Evolutionary conservation across 2,329 filamentous ascomycete species (phyloP), one percentile per base, ranked within the genome.

Genomic region (Scedosporium apiospermum): DNA sequence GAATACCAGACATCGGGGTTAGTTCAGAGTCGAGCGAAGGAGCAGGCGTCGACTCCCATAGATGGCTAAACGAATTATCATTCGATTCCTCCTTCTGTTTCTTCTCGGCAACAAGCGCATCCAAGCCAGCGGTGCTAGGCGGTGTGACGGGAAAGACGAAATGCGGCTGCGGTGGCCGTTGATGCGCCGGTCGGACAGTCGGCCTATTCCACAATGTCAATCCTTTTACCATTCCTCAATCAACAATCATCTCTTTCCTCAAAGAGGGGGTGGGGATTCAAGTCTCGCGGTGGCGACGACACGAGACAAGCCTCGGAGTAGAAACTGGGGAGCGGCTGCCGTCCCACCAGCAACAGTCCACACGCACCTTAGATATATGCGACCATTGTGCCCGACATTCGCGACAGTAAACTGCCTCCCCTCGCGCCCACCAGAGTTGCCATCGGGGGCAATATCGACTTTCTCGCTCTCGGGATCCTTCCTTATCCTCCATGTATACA

Each of bases 381-480:
- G 86, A 46, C 90, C 90, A 74, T 92, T 91, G 71, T 91, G 90
- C 26, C 89, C 89, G 64, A 93, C 89, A 73, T 92, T 93, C 60
- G 88, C 86, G 62, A 93, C 90, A 2, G 88, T 87, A 71, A 93
- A 93, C 69, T 90, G 86, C 62, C 88, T 83, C 58, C 86, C 87
- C 71, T 87, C 85, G 64, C 87, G 81, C 41, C 83, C 82, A 62
- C 79, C 83, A 57, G 85, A 83, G 63, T 80, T 76, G 64, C 82
- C 82, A 69, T 90, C 88, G 10, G 82, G 79, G n/a, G 79, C 75
- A 63, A 85, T 76, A 62, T 85, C 82, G 68, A 76, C 78, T 69
- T 79, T 84, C 63, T 82, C 80, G 10, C 78, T 69, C 62, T 88
- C 86, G 61, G 76, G 75, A 63, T 81, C 82, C 67, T 81, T 81